Conservation (phyloP, 441 rosid genomes). For the Eugenia klotzschiana region DNA sequence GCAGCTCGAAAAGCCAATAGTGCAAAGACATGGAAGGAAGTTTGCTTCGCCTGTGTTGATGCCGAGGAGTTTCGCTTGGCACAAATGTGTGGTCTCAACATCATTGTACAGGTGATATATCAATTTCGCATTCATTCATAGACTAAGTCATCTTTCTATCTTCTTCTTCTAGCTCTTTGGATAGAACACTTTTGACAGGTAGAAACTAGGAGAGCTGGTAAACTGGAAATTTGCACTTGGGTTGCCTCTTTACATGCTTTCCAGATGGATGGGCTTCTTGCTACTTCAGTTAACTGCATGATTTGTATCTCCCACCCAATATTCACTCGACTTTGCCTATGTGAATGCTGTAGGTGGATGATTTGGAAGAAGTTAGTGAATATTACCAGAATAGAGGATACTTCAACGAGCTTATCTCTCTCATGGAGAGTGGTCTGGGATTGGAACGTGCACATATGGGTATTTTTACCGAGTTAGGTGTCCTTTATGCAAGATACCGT, state of each 20-base stretch:
- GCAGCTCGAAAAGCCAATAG: conserved; percentile 99
- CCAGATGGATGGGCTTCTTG: not conserved
- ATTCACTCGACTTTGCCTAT: not conserved
- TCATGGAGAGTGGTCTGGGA: conserved; percentile 99
- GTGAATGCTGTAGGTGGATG: conserved; percentile 65
- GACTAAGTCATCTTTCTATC: not conserved
- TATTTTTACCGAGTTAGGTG: conserved; percentile 96
- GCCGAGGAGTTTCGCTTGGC: conserved; percentile 99
- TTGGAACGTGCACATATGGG: conserved; percentile 99
- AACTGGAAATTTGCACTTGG: not conserved
- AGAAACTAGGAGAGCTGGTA: not conserved
- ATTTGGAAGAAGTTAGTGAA: conserved; percentile 95
- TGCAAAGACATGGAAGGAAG: conserved; percentile 99
- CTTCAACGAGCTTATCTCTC: conserved; percentile 91
- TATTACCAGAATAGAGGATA: conserved; percentile 97
- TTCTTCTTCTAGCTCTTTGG: not conserved
- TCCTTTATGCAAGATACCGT: conserved; percentile 93
- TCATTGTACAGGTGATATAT: conserved; percentile 68
- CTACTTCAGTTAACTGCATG: not conserved
- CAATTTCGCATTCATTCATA: not conserved
- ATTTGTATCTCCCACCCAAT: not conserved
- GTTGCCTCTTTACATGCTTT: not conserved
- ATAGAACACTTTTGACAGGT: not conserved
- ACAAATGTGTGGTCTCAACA: conserved; percentile 94
- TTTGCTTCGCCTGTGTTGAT: conserved; percentile 99